Evolutionary conservation across 305 asterid genomes (phyloP), one percentile per base, ranked within the genome.

Genomic region (Withania somnifera): DNA sequence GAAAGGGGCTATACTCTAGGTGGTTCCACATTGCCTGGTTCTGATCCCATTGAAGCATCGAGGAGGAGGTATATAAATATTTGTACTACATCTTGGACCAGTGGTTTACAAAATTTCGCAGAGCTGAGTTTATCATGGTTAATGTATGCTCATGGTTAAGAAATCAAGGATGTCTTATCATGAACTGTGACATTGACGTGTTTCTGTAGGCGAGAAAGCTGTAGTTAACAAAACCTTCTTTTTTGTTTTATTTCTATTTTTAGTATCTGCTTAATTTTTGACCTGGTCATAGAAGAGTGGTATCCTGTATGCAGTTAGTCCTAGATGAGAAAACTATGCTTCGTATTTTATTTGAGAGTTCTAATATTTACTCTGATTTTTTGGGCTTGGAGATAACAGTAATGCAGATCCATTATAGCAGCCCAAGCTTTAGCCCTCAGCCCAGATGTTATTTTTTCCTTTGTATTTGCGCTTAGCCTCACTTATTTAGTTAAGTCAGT

Each of bases 1-100:
- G 87, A 87, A 24, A 84, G 85, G 10, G 97, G 89, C 81, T 84
- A 92, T 84, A 85, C 93, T 80, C 54, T 86, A 79, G 97, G 97
- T 80, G 85, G 88, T 84, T 82, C 89, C 19, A 81, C 91, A 1
- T 84, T 94, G 83, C 91, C 94, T 84, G 95, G 97, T 85, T 90
- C 97, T 78, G 98, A 94, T 82, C 89, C 98, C 67, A 88, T 93
- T 51, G 99, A 94, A 84, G 95, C 98, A 73, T 87, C 98, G 15
- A 88, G 98, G 87, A 90, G 98, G 86, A 96, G 99, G 99, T 96
- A 91, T 73, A 73, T 47, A 14, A 34, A 47, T 45, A 15, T 7
- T 47, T 73, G 15, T 73, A 79, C 34, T 54, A 30, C 10, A 8
- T 24, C 61, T 34, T 68, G 24, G n/a, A n/a, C 14, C 30, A 10